A percentile compares a stretch with the other conserved stretches of the same genome.
Evolutionary conservation across 208 protist species (phyloP).

Genomic region (Vickermania ingenoplastis): DNA sequence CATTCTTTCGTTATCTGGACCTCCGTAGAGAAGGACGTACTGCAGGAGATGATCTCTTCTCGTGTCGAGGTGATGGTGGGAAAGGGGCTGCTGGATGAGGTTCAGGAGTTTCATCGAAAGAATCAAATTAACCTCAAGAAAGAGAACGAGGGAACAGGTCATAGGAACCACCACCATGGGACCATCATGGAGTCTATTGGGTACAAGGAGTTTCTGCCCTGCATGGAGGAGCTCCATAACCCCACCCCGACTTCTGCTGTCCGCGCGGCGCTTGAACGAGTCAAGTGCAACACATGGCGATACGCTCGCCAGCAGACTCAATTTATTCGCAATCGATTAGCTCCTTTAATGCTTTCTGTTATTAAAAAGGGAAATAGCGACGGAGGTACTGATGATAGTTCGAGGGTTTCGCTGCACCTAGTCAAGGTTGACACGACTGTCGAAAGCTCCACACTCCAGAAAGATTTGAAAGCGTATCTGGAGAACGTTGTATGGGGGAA

Average conservation of each 20-base stretch:
- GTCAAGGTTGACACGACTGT: too few relatives aligned
- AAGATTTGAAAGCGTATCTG: too few relatives aligned
- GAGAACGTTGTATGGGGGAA: conserved; percentile 25
- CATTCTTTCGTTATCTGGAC: conserved; percentile 66
- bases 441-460: too few relatives aligned
- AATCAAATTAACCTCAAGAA: background rate
- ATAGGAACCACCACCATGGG: conserved; percentile 6
- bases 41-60: conserved; percentile 36
- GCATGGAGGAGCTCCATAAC: background rate
- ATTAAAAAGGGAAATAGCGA: too few relatives aligned
- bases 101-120: conserved; percentile 19
- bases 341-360: conserved; percentile 18
- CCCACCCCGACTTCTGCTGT: background rate
- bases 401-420: too few relatives aligned
- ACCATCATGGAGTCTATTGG: conserved; percentile 58
- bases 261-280: conserved; percentile 24
- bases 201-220: conserved; percentile 51
- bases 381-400: too few relatives aligned
- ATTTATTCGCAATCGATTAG: conserved; percentile 74
- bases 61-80: conserved; percentile 78
- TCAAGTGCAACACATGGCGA: conserved; percentile 63
- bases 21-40: conserved; percentile 15
- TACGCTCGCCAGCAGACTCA: conserved; percentile 73
- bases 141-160: too few relatives aligned
- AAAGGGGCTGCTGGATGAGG: conserved; percentile 58